Base-by-base conservation (phyloP, 768 basidiomycete genomes). In the Termitomyces sp. region DNA sequence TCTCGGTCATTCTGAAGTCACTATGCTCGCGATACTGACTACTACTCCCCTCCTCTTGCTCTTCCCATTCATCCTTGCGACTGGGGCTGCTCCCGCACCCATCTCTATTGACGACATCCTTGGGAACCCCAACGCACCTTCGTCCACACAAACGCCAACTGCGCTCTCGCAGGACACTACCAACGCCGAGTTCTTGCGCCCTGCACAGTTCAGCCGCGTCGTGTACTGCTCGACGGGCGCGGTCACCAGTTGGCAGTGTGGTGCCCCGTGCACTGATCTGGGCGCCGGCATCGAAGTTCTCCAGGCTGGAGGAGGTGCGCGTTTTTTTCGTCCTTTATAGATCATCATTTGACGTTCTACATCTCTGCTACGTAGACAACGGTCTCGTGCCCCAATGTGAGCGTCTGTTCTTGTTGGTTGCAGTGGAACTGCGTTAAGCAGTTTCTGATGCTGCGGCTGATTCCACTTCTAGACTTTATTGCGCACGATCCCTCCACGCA, bases 151-250 rank as follows among this genome's bases (percentile, higher is more conserved):
- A 1, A 20, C 56, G 14, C 51, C 58, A 3, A 49, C 40, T 9
- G 18, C 54, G 8, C 36, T 63, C 5, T 49, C 61, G 6, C 20
- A 45, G 13, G 53, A 57, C 40, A 30, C 55, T 0, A 44, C 44
- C 9, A 33, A 18, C 22, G 2, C 55, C 28, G 14, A 60, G 5
- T 63, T 63, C 58, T 38, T 69, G 20, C 69, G 72, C 6, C 71
- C 75, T 8, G 74, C 74, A 8, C 62, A 66, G 30, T 77, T 77
- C 62, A 57, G 63, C 10, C 74, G 72, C 3, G 68, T 72, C 26
- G 73, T 69, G 38, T 78, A 77, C 60, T 78, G 75, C 63, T 64
- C 68, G 20, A 66, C 65, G 14, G 64, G 54, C 1, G 59, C 68
- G 4, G 70, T 77, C n/a, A 63, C 64, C 45, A 66, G 64, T 46